phyloP scores from a whole-genome alignment of 2,329 filamentous ascomycete genomes.

The Exserohilum rostratum region DNA sequence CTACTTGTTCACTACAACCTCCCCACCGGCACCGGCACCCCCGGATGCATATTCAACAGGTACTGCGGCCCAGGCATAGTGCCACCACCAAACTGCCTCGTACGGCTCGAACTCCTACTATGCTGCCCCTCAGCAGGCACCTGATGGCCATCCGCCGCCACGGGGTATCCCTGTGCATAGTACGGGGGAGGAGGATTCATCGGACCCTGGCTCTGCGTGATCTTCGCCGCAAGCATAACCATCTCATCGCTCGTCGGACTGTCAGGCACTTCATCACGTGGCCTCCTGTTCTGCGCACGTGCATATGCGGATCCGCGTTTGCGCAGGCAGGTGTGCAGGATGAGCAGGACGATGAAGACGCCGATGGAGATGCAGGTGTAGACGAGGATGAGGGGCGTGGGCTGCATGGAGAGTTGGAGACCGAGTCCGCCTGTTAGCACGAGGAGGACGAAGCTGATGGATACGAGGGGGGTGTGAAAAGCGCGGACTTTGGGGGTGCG shows the following conservation, averaged over 20 bases:
- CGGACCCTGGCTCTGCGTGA: conserved; percentile 13
- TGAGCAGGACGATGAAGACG: conserved; percentile 28
- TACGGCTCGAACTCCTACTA: conserved; percentile 3
- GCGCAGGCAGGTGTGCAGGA: conserved; percentile 33
- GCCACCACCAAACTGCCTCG: conserved; percentile 34
- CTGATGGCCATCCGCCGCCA: conserved; percentile 14
- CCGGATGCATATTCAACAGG: conserved; percentile 48
- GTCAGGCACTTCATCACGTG: background rate
- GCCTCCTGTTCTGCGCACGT: conserved; percentile 16
- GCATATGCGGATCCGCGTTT: conserved; percentile 36
- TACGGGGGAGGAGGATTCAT: conserved; percentile 12
- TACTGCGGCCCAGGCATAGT: conserved; percentile 47
- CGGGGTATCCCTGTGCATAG: background rate
- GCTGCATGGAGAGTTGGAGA: conserved; percentile 33
- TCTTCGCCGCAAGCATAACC: conserved; percentile 26
- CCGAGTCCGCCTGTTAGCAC: conserved; percentile 44
- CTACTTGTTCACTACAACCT: too few relatives aligned
- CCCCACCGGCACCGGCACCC: conserved; percentile 40
- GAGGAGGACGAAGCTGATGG: conserved; percentile 32
- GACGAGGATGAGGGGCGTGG: conserved; percentile 31
- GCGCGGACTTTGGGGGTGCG: conserved; percentile 48
- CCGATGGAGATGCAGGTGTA: conserved; percentile 38
- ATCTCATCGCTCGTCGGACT: conserved; percentile 22
- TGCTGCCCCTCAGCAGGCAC: too few relatives aligned
- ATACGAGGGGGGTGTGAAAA: conserved; percentile 53